Evolutionary conservation across 2,329 filamentous ascomycete genomes (phyloP).

Genomic region (Exophiala dermatitidis): DNA sequence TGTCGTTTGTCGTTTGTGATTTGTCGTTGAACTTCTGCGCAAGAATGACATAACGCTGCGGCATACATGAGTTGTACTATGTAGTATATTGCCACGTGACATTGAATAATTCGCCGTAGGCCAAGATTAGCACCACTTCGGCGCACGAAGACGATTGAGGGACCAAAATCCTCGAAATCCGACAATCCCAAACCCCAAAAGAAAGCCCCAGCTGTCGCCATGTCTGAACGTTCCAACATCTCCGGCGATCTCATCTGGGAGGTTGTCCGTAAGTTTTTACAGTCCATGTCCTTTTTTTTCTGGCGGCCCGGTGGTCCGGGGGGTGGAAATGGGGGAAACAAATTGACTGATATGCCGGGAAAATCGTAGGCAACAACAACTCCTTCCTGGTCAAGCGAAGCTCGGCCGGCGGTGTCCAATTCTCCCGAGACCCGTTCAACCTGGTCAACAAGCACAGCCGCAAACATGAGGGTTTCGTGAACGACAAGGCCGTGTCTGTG

Average conservation of each 20-base stretch:
- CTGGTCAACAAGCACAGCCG: constrained; percentile 82
- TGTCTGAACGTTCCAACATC: constrained; percentile 59
- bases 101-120: background rate
- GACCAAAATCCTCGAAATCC: constrained; percentile 5
- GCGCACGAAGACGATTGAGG: background rate
- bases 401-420: constrained; percentile 68
- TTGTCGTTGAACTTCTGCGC: too few species aligned
- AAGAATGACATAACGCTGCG: too few species aligned
- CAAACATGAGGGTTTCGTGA: constrained; percentile 91
- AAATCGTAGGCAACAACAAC: constrained; percentile 67
- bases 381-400: constrained; percentile 88
- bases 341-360: background rate
- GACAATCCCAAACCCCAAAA: background rate
- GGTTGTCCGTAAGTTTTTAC: constrained; percentile 70
- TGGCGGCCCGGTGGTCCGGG: background rate
- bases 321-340: background rate
- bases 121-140: background rate
- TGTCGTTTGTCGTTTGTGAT: too few species aligned
- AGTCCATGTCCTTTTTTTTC: background rate
- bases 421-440: constrained; percentile 94
- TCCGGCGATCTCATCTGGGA: constrained; percentile 92
- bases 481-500: constrained; percentile 88
- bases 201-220: constrained; percentile 14
- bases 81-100: background rate
- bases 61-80: too few species aligned